phyloP scores from a whole-genome alignment of 108 stramenopile genomes.

The Cyclotella choctawhatcheeana region DNA sequence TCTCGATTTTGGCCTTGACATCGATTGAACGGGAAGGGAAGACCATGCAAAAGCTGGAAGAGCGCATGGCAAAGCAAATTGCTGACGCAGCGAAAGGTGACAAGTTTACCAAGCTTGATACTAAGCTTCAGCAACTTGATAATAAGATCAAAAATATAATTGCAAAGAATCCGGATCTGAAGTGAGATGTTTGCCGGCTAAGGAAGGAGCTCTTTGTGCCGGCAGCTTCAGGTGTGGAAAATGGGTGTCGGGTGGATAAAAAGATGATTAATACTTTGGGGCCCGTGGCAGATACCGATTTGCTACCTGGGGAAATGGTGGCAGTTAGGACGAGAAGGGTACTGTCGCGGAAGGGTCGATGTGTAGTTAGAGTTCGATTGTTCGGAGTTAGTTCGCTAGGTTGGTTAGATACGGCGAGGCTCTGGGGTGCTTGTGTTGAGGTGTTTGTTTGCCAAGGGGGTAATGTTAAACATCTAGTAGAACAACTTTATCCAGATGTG shows the following conservation, averaged over 20 bases:
- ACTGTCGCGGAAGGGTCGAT: constrained; percentile 3
- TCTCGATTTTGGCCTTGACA: background rate
- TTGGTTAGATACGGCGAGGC: constrained; percentile 7
- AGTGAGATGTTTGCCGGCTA: background rate
- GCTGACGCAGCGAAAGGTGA: background rate
- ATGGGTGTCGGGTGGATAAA: background rate
- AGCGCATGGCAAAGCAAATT: background rate
- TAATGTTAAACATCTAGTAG: constrained; percentile 8
- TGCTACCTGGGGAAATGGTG: constrained; percentile 20
- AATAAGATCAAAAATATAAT: background rate
- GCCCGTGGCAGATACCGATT: background rate
- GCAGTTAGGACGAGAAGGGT: constrained; percentile 8
- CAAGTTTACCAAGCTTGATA: background rate
- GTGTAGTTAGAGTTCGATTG: constrained; percentile 1
- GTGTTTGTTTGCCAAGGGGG: constrained; percentile 11
- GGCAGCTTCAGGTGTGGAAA: background rate
- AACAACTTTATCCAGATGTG: constrained; percentile 9
- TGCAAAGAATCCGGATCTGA: constrained; percentile 5
- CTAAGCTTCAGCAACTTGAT: background rate
- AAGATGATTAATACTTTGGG: background rate
- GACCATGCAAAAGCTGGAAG: background rate
- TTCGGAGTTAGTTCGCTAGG: constrained; percentile 5
- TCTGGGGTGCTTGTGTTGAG: constrained; percentile 10
- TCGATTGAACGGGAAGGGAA: constrained; percentile 13
- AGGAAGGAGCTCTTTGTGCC: background rate